Base-by-base conservation (phyloP, 148 eudicot genomes). In the Hydrangea macrophylla region DNA sequence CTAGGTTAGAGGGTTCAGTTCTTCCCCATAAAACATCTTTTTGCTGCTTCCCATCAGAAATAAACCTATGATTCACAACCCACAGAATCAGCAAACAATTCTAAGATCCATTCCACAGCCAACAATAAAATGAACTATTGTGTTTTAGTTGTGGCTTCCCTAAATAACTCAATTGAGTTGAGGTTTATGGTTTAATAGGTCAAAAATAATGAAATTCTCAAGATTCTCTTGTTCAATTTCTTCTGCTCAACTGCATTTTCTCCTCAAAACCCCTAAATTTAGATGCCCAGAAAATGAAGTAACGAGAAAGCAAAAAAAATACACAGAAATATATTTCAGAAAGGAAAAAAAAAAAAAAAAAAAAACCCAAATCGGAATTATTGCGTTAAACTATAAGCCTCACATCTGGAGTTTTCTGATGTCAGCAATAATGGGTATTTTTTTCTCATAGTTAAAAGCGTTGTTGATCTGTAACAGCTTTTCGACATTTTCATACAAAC, bases 21-120 rank as follows among this genome's bases (percentile, higher is more conserved):
- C 70, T 88, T 75, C 82, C 85, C 90, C 85, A 72, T 13, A 70
- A 73, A 66, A 68, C 64, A 61, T 73, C 70, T 20, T 81, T 76
- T 63, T 78, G 80, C 24, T 81, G 80, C 75, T 87, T 89, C 59
- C 81, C 99, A 70, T 86, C 87, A 74, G 82, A 54, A 68, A 78
- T 79, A 71, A 95, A 95, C 91, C 99, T 95, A 82, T 33, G 65
- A 65, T 64, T 3, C 55, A 22, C 10, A 25, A 30, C 13, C 1
- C 55, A 48, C n/a, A 5, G 32, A 45, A 67, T 60, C 65, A 71
- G 45, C 50, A 50, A 36, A 62, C 25, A 68, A 40, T 25, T 75
- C 22, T 25, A 31, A 62, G 55, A 33, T 7, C 59, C 37, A 37
- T 25, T 1, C 55, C 37, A 20, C 39, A 59, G 5, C 39, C 6